phyloP scores from a whole-genome alignment of 768 basidiomycete species.

The Mycena latifolia region DNA sequence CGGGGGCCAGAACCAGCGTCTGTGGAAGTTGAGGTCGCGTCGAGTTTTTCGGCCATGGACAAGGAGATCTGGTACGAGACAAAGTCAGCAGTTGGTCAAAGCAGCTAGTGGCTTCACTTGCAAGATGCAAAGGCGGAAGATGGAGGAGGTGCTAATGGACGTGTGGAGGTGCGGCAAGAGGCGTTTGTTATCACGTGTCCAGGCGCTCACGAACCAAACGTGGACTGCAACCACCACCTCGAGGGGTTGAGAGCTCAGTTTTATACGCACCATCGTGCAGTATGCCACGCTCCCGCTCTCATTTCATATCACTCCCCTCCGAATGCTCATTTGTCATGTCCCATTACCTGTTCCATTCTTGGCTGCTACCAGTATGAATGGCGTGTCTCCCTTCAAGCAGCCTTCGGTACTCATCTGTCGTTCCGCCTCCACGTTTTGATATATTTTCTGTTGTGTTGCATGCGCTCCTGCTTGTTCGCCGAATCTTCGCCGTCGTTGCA shows the following conservation, averaged over 20 bases:
- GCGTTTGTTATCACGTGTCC: not conserved
- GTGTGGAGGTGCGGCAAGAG: not conserved
- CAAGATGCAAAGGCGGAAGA: not conserved
- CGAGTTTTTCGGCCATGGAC: slow-evolving; percentile 69
- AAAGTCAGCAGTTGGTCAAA: not conserved
- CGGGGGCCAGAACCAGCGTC: slow-evolving; percentile 61
- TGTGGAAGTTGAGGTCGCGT: slow-evolving; percentile 68
- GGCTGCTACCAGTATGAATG: too few species aligned
- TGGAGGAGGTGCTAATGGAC: not conserved
- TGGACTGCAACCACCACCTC: too few species aligned
- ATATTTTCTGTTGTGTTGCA: slow-evolving; percentile 5
- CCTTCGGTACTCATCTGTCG: not conserved
- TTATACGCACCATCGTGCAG: too few species aligned
- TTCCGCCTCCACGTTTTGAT: slow-evolving; percentile 4
- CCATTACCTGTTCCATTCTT: too few species aligned
- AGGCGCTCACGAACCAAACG: not conserved
- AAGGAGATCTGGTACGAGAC: slow-evolving; percentile 6
- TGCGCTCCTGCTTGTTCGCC: slow-evolving; percentile 16
- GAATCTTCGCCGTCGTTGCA: slow-evolving; percentile 8
- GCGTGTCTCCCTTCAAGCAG: not conserved
- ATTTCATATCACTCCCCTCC: too few species aligned
- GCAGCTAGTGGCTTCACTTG: not conserved
- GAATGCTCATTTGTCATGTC: not conserved
- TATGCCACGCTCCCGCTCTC: too few species aligned
- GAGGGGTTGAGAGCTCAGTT: too few species aligned